Evolutionary conservation across 1,284 basidiomycete species (phyloP).

Genomic region (Tylopilus sp.): DNA sequence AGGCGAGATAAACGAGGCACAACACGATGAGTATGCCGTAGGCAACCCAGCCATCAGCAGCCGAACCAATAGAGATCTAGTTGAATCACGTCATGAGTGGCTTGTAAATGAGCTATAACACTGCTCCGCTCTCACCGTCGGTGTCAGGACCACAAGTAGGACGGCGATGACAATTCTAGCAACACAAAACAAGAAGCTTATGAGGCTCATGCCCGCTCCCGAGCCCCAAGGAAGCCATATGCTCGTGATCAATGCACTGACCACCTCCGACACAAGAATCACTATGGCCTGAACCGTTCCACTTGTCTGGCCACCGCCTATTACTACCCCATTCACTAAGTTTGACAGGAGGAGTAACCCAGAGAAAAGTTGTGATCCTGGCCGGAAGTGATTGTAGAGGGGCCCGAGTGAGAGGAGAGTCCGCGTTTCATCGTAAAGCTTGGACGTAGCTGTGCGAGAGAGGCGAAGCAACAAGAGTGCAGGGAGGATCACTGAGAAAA

Average conservation of each 20-base stretch:
- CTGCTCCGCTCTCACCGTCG: slow-evolving; percentile 59
- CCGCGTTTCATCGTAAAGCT: slow-evolving; percentile 91
- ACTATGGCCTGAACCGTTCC: slow-evolving; percentile 91
- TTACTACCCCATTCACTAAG: slow-evolving; percentile 75
- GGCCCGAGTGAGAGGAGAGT: slow-evolving; percentile 90
- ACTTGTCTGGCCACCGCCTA: slow-evolving; percentile 86
- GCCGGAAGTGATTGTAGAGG: slow-evolving; percentile 94
- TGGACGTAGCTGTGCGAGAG: slow-evolving; percentile 76
- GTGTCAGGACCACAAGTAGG: slow-evolving; percentile 83
- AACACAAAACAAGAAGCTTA: slow-evolving; percentile 89
- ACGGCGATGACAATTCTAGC: slow-evolving; percentile 87
- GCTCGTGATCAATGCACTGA: slow-evolving; percentile 79
- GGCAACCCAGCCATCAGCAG: slow-evolving; percentile 86
- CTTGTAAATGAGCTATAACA: not conserved
- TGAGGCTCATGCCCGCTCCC: slow-evolving; percentile 92
- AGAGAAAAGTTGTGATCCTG: slow-evolving; percentile 88
- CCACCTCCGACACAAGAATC: slow-evolving; percentile 82
- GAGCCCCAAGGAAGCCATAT: slow-evolving; percentile 96
- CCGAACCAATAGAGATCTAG: slow-evolving; percentile 75
- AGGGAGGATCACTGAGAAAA: slow-evolving; percentile 80
- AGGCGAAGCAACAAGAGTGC: slow-evolving; percentile 73
- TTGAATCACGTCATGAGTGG: slow-evolving; percentile 17
- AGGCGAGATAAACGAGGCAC: slow-evolving; percentile 79
- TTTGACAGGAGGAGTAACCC: slow-evolving; percentile 79
- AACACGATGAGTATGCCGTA: slow-evolving; percentile 89